Percentiles rank a stretch among this genome's conserved stretches.
Evolutionary conservation across 2,329 filamentous ascomycete genomes (phyloP).

Genomic region (Aspergillus piperis): DNA sequence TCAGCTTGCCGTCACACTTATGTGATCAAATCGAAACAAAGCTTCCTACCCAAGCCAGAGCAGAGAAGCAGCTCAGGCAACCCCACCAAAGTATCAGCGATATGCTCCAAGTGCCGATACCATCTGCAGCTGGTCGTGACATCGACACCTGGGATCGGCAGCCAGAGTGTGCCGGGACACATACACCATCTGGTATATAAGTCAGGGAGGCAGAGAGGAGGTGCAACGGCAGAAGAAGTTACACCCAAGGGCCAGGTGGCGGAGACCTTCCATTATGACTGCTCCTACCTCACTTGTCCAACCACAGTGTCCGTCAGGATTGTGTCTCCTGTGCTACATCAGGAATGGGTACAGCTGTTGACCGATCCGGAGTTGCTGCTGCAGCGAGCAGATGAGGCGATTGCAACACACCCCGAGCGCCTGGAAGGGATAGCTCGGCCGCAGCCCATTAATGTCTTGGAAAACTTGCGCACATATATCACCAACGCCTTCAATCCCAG

Average conservation of each 20-base stretch:
- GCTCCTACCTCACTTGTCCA: conserved; percentile 60
- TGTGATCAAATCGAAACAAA: conserved; percentile 58
- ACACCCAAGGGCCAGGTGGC: conserved; percentile 35
- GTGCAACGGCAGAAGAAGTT: conserved; percentile 22
- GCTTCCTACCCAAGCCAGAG: conserved; percentile 47
- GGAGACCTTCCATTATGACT: conserved; percentile 57
- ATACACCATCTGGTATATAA: conserved; percentile 63
- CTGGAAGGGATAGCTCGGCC: conserved; percentile 55
- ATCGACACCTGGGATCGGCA: conserved; percentile 49
- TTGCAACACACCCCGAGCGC: conserved; percentile 55
- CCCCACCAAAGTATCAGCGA: conserved; percentile 59
- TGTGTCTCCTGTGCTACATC: conserved; percentile 54
- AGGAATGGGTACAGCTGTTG: conserved; percentile 53
- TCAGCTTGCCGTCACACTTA: conserved; percentile 62
- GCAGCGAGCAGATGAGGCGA: conserved; percentile 55
- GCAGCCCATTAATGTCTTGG: conserved; percentile 56
- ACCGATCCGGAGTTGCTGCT: conserved; percentile 56
- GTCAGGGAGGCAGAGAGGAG: conserved; percentile 35
- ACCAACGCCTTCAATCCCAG: conserved; percentile 56
- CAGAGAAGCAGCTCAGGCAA: conserved; percentile 45
- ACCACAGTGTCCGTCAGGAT: conserved; percentile 56
- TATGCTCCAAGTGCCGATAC: conserved; percentile 63
- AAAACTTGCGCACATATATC: conserved; percentile 61
- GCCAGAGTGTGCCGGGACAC: conserved; percentile 53
- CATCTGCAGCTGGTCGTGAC: conserved; percentile 62